Base-by-base conservation (phyloP, 345 rosid genomes). In the Brassica incana region DNA sequence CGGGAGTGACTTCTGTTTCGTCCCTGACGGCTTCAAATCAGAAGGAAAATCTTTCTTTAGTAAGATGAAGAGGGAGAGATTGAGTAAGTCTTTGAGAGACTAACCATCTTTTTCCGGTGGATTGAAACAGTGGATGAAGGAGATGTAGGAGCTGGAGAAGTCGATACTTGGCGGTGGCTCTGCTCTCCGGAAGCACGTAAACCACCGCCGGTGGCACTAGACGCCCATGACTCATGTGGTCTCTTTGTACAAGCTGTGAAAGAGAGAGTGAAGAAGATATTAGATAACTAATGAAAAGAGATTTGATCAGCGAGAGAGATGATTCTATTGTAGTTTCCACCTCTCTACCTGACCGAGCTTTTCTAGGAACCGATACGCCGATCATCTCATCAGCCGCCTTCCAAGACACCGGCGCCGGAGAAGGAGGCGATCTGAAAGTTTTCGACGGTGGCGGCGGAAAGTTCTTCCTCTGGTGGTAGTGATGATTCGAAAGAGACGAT, bases 311-410 rank as follows among this genome's bases (percentile, higher is more conserved):
- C 20, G 58, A 59, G 72, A 63, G 63, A 65, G 72, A 62, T 70
- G 50, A 27, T 16, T 4, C 16, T 4, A 75, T 58, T 68, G 69
- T 64, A 80, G 76, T 82, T 83, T 90, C 94, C 91, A 90, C 92
- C 88, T 86, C 96, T 85, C 87, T 92, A 95, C 99, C 99, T 93
- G 99, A 90, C 89, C 99, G 98, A 85, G 99, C 99, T 91, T 93
- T 95, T 84, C 99, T 84, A 73, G 99, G 99, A 65, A 95, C 99
- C 82, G 97, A 86, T 54, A 93, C 97, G 15, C 98, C 94, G 82
- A 95, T 95, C 98, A 95, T 90, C 85, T 95, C 99, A 48, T 91
- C 99, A 1, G 91, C 88, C 11, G 94, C 88, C 75, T 90, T 91
- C 97, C 97, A 90, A 1, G 85, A 65, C 0, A 81, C 69, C 6